Evolutionary conservation across 179 eudicot species (phyloP).

Genomic region (Spinacia oleracea): DNA sequence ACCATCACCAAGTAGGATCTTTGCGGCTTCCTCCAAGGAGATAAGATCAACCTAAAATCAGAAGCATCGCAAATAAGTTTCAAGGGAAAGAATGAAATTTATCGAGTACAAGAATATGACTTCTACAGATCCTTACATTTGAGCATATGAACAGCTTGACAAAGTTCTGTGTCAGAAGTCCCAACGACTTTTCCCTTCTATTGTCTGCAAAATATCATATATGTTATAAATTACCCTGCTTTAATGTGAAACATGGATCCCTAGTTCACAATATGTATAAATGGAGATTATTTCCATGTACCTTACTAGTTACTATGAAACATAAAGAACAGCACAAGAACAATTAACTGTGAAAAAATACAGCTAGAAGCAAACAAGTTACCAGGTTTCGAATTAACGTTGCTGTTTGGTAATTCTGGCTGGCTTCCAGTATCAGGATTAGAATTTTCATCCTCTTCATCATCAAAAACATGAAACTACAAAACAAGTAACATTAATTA

Average conservation of each 20-base stretch:
- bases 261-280: background rate
- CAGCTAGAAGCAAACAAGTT: slow-evolving; percentile 10
- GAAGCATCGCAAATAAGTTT: background rate
- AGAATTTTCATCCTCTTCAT: slow-evolving; percentile 52
- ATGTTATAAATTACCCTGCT: slow-evolving; percentile 1
- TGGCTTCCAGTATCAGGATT: slow-evolving; percentile 50
- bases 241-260: background rate
- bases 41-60: slow-evolving; percentile 59
- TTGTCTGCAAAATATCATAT: slow-evolving; percentile 50
- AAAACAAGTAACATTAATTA: background rate
- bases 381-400: slow-evolving; percentile 55
- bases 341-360: background rate
- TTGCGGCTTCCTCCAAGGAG: slow-evolving; percentile 92
- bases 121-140: slow-evolving; percentile 45
- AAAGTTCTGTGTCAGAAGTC: slow-evolving; percentile 85
- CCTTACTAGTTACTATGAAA: background rate
- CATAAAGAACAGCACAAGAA: background rate
- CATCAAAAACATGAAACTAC: slow-evolving; percentile 52
- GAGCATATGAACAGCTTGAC: slow-evolving; percentile 88
- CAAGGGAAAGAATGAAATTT: background rate
- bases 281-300: background rate
- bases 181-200: slow-evolving; percentile 87
- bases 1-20: slow-evolving; percentile 75
- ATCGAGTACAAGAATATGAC: background rate
- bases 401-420: slow-evolving; percentile 39